Evolutionary conservation across 2,329 filamentous ascomycete genomes (phyloP), one percentile per base, ranked within the genome.

Genomic region (Aureobasidium sp.): DNA sequence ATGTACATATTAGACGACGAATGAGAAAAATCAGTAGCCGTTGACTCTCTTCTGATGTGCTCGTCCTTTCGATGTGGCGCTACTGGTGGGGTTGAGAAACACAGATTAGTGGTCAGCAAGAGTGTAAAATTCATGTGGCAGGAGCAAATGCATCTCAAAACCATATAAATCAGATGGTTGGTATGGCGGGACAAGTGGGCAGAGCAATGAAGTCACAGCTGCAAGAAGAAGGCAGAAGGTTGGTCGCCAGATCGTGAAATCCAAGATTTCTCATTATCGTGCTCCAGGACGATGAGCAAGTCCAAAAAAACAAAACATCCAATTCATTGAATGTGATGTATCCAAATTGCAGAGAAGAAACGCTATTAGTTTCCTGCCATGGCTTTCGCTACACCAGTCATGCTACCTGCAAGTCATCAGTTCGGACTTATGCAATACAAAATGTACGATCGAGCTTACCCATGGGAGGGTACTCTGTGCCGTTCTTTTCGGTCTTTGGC

Each of bases 401-500:
- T 66, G 48, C 61, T 63, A 59, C 69, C 69, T 71, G 66, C 58
- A 62, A 52, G 27, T 60, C 57, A 50, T 63, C 36, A n/a, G 47
- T 50, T 50, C 37, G 50, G 52, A 32, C 47, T 59, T 44, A 13
- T 37, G 36, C 16, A 15, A 30, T 21, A n/a, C 5, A 39, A 34
- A 13, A 44, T 44, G 27, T n/a, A 50, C 11, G 16, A 42, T 39
- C 49, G 29, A 59, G 27, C 61, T 60, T 58, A 47, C 63, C 63
- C 54, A 65, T 63, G 4, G 60, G 61, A 41, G 62, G 62, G 48
- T 62, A 63, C 32, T 63, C 41, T 45, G 48, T 62, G 29, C 63
- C 61, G 61, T 83, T 80, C 44, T 78, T 77, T 69, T 85, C 81
- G 65, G 88, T 77, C 70, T 83, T 82, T 32, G 87, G 86, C 67